A percentile compares a stretch with the other conserved stretches of the same genome.
Evolutionary conservation across 1,284 basidiomycete species (phyloP).

Genomic region (Tilletia indica): DNA sequence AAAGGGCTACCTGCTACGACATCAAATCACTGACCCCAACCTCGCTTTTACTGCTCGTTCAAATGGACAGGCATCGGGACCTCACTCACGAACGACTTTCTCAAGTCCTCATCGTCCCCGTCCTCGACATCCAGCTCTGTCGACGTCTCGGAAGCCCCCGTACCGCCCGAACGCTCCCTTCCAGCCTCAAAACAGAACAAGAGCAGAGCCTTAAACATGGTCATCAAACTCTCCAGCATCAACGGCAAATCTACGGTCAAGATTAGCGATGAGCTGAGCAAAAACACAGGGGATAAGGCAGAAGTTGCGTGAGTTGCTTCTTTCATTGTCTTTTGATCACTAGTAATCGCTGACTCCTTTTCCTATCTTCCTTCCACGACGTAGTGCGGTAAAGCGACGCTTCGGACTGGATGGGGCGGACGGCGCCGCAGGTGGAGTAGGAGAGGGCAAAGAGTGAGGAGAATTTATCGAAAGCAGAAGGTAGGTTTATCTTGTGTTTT

Average conservation of each 20-base stretch:
- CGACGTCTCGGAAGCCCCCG: neutral
- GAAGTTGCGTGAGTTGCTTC: conserved; percentile 34
- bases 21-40: neutral
- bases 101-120: neutral
- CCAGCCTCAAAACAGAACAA: conserved; percentile 7
- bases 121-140: neutral
- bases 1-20: neutral
- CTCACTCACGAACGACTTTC: conserved; percentile 47
- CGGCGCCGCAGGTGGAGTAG: no score
- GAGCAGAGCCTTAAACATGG: conserved; percentile 49
- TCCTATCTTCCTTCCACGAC: neutral
- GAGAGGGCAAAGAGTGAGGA: no score
- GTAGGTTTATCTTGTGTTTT: no score
- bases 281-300: conserved; percentile 50
- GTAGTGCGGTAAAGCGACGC: no score
- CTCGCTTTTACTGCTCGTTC: neutral
- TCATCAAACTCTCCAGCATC: conserved; percentile 50
- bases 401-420: no score
- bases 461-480: no score
- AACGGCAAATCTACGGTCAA: conserved; percentile 48
- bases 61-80: conserved; percentile 35
- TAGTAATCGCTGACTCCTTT: conserved; percentile 19
- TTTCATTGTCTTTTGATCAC: conserved; percentile 2
- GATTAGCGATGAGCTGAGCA: conserved; percentile 53
- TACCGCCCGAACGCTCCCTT: neutral